Evolutionary conservation across 306 rosid species (phyloP).

Genomic region (Prinsepia uniflora): DNA sequence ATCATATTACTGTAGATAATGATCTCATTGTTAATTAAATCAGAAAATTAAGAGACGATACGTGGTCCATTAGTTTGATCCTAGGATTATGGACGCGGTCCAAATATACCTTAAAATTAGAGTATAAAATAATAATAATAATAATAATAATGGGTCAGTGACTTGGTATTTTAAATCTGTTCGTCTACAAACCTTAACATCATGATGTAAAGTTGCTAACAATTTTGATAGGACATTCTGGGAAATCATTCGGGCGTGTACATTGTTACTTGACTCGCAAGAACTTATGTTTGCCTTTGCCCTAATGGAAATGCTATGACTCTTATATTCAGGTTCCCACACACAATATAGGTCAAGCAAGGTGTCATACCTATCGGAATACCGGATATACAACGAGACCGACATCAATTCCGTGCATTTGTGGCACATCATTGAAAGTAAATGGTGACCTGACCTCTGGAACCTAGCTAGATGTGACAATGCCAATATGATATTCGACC

Average conservation of each 20-base stretch:
- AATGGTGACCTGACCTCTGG: slow-evolving; percentile 43
- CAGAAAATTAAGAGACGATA: too few relatives aligned
- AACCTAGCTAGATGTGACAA: slow-evolving; percentile 49
- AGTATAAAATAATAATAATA: too few relatives aligned
- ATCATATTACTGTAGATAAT: too few relatives aligned
- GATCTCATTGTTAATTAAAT: too few relatives aligned
- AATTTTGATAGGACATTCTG: too few relatives aligned
- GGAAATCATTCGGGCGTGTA: slow-evolving; percentile 39
- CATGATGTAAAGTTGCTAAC: too few relatives aligned
- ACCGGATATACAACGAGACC: slow-evolving; percentile 53
- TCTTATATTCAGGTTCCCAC: slow-evolving; percentile 45
- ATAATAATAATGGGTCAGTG: too few relatives aligned
- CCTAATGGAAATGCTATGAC: not conserved
- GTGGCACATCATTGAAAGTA: slow-evolving; percentile 48
- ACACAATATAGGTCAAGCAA: slow-evolving; percentile 58
- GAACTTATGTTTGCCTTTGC: not conserved
- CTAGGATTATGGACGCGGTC: too few relatives aligned
- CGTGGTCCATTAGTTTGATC: too few relatives aligned
- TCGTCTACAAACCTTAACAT: too few relatives aligned
- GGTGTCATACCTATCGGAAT: slow-evolving; percentile 49
- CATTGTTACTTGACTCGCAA: not conserved
- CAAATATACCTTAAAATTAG: too few relatives aligned
- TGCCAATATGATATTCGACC: slow-evolving; percentile 47
- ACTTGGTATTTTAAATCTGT: too few relatives aligned
- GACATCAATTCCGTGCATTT: slow-evolving; percentile 40